Conservation (phyloP, 257 asterid species). For the Solanum corneliomulleri region DNA sequence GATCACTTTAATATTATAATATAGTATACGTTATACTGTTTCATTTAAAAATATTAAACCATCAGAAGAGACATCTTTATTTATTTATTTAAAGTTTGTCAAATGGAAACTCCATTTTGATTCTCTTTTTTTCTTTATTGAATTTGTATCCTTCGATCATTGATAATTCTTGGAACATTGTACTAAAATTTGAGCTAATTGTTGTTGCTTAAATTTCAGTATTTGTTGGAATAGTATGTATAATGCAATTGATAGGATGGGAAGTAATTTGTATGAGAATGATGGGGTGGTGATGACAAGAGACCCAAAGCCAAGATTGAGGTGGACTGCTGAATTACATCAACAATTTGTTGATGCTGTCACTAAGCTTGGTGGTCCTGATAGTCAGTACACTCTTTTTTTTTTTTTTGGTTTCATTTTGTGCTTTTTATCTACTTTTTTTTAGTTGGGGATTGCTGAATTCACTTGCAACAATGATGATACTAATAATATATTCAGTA, state of each 20-base stretch:
- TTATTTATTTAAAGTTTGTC: background rate
- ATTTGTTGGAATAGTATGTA: slow-evolving; percentile 5
- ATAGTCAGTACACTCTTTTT: slow-evolving; percentile 19
- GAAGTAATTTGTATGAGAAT: background rate
- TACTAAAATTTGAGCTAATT: background rate
- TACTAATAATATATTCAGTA: background rate
- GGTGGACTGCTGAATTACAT: slow-evolving; percentile 41
- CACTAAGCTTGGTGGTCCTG: slow-evolving; percentile 39
- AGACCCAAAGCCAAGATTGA: slow-evolving; percentile 38
- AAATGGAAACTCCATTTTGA: background rate
- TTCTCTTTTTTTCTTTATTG: background rate
- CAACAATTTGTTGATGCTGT: slow-evolving; percentile 40
- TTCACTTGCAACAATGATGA: background rate
- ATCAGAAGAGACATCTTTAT: background rate
- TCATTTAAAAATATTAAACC: background rate
- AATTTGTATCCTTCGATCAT: background rate
- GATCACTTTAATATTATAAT: background rate
- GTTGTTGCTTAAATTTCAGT: background rate
- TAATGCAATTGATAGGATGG: background rate
- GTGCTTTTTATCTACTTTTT: background rate
- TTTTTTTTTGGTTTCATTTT: background rate
- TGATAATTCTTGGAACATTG: background rate
- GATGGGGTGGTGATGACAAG: slow-evolving; percentile 27
- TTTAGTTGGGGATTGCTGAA: background rate
- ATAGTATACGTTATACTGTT: background rate